Base-by-base conservation (phyloP, 2,329 filamentous ascomycete species). In the Hymenoscyphus salicellus region DNA sequence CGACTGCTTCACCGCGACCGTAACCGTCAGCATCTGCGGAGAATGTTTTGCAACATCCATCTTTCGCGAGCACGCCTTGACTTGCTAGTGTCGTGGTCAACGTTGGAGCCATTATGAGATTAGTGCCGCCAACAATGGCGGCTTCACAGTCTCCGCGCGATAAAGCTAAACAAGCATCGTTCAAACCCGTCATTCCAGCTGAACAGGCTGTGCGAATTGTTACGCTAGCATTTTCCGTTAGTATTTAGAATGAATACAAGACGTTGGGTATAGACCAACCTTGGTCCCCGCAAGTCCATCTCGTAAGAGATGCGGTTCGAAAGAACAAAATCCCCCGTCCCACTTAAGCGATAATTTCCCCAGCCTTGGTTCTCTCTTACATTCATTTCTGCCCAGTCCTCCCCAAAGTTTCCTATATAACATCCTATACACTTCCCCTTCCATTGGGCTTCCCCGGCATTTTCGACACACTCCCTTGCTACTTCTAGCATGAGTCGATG, bases 1-100 rank as follows among this genome's bases (percentile, higher is more conserved):
- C 84, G 28, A 85, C 78, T 0, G 86, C 87, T 69, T 90, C 87
- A 1, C 86, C 87, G 38, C 86, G 79, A 0, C 82, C 86, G 69
- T 89, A 90, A 0, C 87, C 87, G 64, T 86, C 82, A 23, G 85
- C 87, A 1, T 41, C 20, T 80, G 78, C 57, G 32, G 86, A 84
- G 76, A 86, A 88, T 2, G 81, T 82, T 65, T 81, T 83, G 55
- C 82, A 84, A 10, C 33, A 33, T 2, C 46, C 62, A 16, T 61
- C 58, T 32, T 33, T 17, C 5, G 58, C 41, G 17, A 61, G 49
- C 7, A 58, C 49, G 17, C 33, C 33, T 46, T 61, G 32, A 17
- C 41, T 23, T n/a, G 46, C 65, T 23, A 64, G 43, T 20, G 49
- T 41, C 0, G 28, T 36, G 2, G 55, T 58, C 43, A 64, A 28